phyloP scores from a whole-genome alignment of 1,139 yeast genomes.

The Entelexis sorbosivorans region DNA sequence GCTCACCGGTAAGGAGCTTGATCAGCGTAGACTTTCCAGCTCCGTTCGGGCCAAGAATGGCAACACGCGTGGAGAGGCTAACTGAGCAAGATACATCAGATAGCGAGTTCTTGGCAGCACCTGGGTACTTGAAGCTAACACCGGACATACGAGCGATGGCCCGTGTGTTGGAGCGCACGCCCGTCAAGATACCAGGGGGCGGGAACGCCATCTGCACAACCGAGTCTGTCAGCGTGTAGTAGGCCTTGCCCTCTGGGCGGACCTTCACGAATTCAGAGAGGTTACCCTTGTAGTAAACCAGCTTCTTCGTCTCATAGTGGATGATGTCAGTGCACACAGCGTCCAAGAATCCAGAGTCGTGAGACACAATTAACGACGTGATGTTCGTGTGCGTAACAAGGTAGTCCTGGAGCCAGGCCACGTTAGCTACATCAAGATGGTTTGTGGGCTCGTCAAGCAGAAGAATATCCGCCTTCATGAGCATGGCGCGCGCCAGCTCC shows the following conservation, averaged over 20 bases:
- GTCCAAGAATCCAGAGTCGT: constrained; percentile 94
- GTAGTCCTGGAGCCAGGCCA: constrained; percentile 87
- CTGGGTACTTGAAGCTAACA: constrained; percentile 85
- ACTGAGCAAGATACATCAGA: constrained; percentile 72
- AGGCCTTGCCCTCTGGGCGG: constrained; percentile 92
- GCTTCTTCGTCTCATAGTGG: constrained; percentile 90
- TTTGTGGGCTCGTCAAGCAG: constrained; percentile 96
- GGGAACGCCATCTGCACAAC: constrained; percentile 97
- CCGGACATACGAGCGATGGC: constrained; percentile 85
- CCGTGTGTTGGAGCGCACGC: constrained; percentile 89
- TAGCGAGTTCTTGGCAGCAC: constrained; percentile 75
- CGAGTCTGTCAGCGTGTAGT: constrained; percentile 88
- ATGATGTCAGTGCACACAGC: constrained; percentile 92
- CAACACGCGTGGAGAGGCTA: constrained; percentile 88
- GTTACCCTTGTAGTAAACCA: constrained; percentile 93
- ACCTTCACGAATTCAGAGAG: constrained; percentile 82
- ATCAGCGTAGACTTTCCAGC: constrained; percentile 97
- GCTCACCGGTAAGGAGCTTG: constrained; percentile 83
- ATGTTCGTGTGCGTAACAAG: constrained; percentile 64
- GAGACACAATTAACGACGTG: constrained; percentile 91
- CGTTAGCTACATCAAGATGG: constrained; percentile 91
- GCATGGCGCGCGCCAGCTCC: constrained; percentile 95
- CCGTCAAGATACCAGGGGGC: constrained; percentile 91
- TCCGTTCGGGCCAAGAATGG: constrained; percentile 95
- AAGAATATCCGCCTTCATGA: constrained; percentile 92